Base-by-base conservation (phyloP, 1,139 yeast genomes). In the Arxiozyma heterogenica region DNA sequence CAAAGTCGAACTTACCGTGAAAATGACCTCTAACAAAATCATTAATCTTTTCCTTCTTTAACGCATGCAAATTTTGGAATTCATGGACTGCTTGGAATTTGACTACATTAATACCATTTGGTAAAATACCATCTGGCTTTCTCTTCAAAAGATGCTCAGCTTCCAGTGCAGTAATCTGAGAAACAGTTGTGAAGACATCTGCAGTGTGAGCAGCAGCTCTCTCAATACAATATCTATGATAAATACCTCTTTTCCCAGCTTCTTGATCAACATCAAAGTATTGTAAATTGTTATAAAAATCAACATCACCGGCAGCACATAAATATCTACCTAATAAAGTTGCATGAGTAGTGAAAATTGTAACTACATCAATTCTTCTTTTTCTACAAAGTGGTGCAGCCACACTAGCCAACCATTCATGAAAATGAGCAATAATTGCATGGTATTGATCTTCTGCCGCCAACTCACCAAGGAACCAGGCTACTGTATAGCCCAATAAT, bases 351-450 rank as follows among this genome's bases (percentile, higher is more conserved):
- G 98, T 93, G 76, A 93, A 93, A 60, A 93, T 86, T 50, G 98
- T 91, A 57, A 96, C 89, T 56, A 89, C 91, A 66, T 93, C 98
- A 57, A 93, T 85, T 65, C 91, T 80, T 66, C 98, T 82, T 71
- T 88, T 88, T 64, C 96, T 78, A 71, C 97, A 90, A 58, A 93
- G 76, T 0, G 98, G 98, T 59, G 93, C 75, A 0, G 96, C 96
- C 47, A 93, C 89, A 62, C 98, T 98, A 1, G 98, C 98, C 55
- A 93, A 78, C 98, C 98, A 93, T 72, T 93, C 98, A 73, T 93
- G 98, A 72, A 88, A 90, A 68, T 93, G 98, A 55, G 94, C 86
- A 61, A 93, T 84, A 53, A 93, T 91, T 1, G 98, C 97, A 60
- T 90, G 81, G 52, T 85, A 85, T 42, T 82, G 79, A 69, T 93